A percentile compares a stretch with the other conserved stretches of the same genome.
phyloP scores from a whole-genome alignment of 768 basidiomycete genomes.

The Mycena alexandri region DNA sequence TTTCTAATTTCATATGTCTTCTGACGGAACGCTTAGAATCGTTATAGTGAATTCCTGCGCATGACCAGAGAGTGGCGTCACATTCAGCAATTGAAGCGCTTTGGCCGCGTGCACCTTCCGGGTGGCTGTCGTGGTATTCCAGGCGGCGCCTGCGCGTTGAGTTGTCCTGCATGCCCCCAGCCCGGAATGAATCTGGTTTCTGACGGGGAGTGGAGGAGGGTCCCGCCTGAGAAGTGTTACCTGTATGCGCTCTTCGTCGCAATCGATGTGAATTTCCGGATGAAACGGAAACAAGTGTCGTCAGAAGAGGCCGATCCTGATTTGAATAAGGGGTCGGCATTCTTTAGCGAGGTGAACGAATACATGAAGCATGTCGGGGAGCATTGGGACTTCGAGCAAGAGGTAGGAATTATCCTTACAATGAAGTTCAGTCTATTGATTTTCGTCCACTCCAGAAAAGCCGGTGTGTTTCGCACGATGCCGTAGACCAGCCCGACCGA shows the following conservation, averaged over 20 bases:
- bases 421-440: no score
- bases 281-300: constrained; percentile 46
- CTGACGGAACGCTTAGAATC: constrained; percentile 26
- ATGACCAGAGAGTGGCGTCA: constrained; percentile 30
- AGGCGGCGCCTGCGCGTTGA: constrained; percentile 1
- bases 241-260: constrained; percentile 45
- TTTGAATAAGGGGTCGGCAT: constrained; percentile 45
- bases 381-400: constrained; percentile 12
- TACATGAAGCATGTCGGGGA: constrained; percentile 39
- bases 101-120: constrained; percentile 30
- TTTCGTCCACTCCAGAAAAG: no score
- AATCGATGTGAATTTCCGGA: constrained; percentile 13
- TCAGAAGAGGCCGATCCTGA: constrained; percentile 43
- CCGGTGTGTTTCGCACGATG: constrained; percentile 25
- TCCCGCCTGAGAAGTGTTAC: constrained; percentile 29
- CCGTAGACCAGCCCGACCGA: constrained; percentile 10
- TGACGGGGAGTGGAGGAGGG: constrained; percentile 37
- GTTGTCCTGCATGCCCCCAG: constrained; percentile 46
- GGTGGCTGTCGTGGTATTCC: background rate
- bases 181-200: constrained; percentile 41
- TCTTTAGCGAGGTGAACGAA: constrained; percentile 42
- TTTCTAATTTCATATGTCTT: background rate
- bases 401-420: no score
- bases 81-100: constrained; percentile 29
- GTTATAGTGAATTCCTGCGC: constrained; percentile 30